phyloP scores from a whole-genome alignment of 1,284 basidiomycete species.

The Bjerkandera adusta region DNA sequence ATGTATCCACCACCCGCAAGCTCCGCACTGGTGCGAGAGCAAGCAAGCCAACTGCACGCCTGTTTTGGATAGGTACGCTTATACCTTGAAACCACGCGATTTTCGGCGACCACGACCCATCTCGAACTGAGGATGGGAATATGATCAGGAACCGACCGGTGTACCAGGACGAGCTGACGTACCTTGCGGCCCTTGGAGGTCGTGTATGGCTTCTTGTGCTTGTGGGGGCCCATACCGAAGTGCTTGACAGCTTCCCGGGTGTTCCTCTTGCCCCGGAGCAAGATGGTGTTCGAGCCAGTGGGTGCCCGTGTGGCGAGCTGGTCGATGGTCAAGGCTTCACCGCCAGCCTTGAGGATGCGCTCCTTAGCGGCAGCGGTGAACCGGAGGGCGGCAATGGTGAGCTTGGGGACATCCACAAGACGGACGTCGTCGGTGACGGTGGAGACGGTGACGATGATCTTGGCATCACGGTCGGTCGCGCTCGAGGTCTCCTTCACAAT shows the following conservation, averaged over 20 bases:
- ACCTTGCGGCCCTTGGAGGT: slow-evolving; percentile 95
- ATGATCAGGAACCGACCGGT: background rate
- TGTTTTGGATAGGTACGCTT: slow-evolving; percentile 37
- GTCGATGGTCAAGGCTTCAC: slow-evolving; percentile 94
- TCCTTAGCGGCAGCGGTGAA: slow-evolving; percentile 94
- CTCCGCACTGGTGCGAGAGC: slow-evolving; percentile 15
- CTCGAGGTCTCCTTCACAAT: slow-evolving; percentile 80
- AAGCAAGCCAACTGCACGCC: slow-evolving; percentile 22
- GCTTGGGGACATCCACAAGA: slow-evolving; percentile 83
- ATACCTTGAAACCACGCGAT: slow-evolving; percentile 89
- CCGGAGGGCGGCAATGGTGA: slow-evolving; percentile 91
- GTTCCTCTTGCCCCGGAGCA: slow-evolving; percentile 91
- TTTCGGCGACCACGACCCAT: slow-evolving; percentile 92
- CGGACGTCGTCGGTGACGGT: slow-evolving; percentile 98
- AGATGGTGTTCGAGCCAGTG: slow-evolving; percentile 93
- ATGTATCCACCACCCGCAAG: slow-evolving; percentile 12
- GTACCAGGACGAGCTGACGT: slow-evolving; percentile 14
- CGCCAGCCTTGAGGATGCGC: slow-evolving; percentile 94
- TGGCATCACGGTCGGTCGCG: slow-evolving; percentile 70
- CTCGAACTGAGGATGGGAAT: slow-evolving; percentile 59
- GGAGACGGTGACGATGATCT: slow-evolving; percentile 89
- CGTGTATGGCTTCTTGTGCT: slow-evolving; percentile 94
- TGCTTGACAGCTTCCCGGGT: slow-evolving; percentile 94
- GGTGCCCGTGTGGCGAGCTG: slow-evolving; percentile 94
- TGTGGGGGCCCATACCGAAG: slow-evolving; percentile 93